Base-by-base conservation (phyloP, 257 asterid species). In the Salvia miltiorrhiza region DNA sequence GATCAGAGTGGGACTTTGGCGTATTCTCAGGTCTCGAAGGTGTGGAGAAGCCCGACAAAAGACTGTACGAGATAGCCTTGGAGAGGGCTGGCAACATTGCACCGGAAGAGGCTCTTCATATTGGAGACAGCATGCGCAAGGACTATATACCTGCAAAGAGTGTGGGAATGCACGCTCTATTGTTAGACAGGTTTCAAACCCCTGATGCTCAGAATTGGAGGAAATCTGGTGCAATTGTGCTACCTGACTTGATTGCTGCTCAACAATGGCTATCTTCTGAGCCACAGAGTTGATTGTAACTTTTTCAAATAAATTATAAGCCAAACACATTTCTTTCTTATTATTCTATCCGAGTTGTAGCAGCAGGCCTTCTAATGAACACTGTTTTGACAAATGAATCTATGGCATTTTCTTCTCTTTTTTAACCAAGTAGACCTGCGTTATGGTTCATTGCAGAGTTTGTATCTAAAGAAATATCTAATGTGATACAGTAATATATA, bases 1-100 rank as follows among this genome's bases (percentile, higher is more conserved):
- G 99, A 67, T 87, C 95, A 1, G 97, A 88, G 82, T 94, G 97
- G 97, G 99, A 94, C 76, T 91, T 91, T 65, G 97, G 97, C 16
- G 93, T 91, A 59, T 94, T 94, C 85, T 94, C 99, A 0, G 97
- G 99, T 49, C 86, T 94, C 3, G 99, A 83, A 78, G 99, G 99
- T 12, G 80, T 89, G 30, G 97, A 94, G 80, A 94, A 94, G 77
- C 99, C 97, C 0, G 88, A 94, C 77, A 95, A 89, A 28, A 87
- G 80, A 74, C 65, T 94, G 57, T 94, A 83, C 32, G 58, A 83
- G 87, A 77, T 91, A 77, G 99, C 99, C 17, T 80, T 94, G 81
- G 84, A 84, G 81, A 89, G 87, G 84, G 99, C 96, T 6, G 99
- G 97, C 73, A 80, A 85, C 61, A 67, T 89, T 63, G 88, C 88